Percentiles rank a stretch among this genome's conserved stretches.
Evolutionary conservation across 2,329 filamentous ascomycete species (phyloP).

Genomic region (Pseudogymnoascus sp.): DNA sequence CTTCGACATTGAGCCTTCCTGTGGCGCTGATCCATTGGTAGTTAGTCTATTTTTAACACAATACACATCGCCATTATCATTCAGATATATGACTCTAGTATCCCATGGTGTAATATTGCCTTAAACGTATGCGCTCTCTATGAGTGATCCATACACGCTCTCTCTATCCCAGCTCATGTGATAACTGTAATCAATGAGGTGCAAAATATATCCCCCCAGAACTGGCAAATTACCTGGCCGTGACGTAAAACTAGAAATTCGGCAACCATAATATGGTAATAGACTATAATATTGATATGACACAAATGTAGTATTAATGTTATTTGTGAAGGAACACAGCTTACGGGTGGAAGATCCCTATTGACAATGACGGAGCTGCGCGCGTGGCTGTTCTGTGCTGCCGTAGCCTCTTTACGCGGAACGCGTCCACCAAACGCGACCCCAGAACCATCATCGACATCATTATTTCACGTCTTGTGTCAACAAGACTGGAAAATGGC

Average conservation of each 20-base stretch:
- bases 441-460: conserved; percentile 3
- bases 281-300: neutral
- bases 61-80: conserved; percentile 2
- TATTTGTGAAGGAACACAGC: neutral
- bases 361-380: neutral
- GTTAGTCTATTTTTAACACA: conserved; percentile 5
- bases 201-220: neutral
- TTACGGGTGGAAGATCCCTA: neutral
- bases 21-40: neutral
- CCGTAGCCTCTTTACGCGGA: conserved; percentile 14
- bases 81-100: neutral
- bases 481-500: conserved; percentile 19
- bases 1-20: neutral
- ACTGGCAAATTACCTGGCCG: neutral
- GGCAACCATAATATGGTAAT: neutral
- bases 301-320: neutral
- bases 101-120: no score
- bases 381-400: neutral
- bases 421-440: conserved; percentile 15
- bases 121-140: neutral
- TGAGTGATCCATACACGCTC: neutral
- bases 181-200: neutral
- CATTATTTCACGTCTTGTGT: neutral
- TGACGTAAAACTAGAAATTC: neutral
- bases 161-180: neutral